Evolutionary conservation across 495 filamentous ascomycete species (phyloP), one percentile per base, ranked within the genome.

Genomic region (Podospora comata): DNA sequence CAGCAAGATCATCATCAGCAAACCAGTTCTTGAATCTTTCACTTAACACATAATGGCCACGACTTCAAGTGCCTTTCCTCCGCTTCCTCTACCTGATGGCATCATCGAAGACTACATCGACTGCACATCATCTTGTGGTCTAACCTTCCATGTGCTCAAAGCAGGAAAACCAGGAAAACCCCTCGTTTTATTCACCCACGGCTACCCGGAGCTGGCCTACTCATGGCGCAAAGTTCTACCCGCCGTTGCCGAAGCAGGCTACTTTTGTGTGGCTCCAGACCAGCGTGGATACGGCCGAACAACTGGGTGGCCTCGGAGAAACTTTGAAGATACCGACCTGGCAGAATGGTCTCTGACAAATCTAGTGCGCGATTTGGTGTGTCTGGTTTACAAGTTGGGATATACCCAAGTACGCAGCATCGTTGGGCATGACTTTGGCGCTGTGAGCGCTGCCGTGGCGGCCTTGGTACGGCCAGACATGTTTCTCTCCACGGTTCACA

Each of bases 211-310:
- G 71, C 81, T 91, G 20, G 87, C 89, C 59, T 91, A 84, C 75
- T 90, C 88, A 39, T 91, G 88, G 88, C 86, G 88, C 65, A 85
- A 87, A 58, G 75, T 90, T 15, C 80, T 91, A 67, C 84, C 85
- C 19, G 62, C 75, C 2, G 75, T 92, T 26, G 85, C 88, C 11
- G 74, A 69, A 4, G 79, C 83, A 2, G 86, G 86, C 34, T 91
- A 86, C 75, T 81, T 88, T 75, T 87, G 87, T 65, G 84, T 91
- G 5, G 88, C 89, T 2, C 83, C 85, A 56, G 89, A 92, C 75
- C 87, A 90, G 70, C 84, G 89, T 54, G 89, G 89, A 23, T 92
- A 90, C 71, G 89, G 89, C 18, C 83, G 87, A 57, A 91, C 88
- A 0, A 85, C 79, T 0, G 86, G 86, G 57, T 89, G 88, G 87